phyloP scores from a whole-genome alignment of 2,329 filamentous ascomycete genomes.

The Plectosphaerella sp. region DNA sequence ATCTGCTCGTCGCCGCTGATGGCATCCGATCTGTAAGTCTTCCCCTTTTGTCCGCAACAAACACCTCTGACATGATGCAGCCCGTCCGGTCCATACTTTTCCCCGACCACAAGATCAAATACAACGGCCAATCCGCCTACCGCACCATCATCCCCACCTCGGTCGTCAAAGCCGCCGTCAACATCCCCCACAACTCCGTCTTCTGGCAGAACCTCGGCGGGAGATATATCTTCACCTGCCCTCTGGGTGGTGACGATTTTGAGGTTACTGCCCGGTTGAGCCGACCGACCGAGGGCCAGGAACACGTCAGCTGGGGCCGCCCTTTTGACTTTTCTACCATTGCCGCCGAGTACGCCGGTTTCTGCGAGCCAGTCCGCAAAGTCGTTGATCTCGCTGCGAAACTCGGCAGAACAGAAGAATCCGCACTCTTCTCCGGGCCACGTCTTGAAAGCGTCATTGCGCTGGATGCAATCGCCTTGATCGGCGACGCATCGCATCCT shows the following conservation, averaged over 20 bases:
- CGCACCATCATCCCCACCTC: slow-evolving; percentile 22
- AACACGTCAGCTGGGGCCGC: slow-evolving; percentile 24
- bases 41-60: background rate
- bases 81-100: slow-evolving; percentile 35
- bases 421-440: slow-evolving; percentile 22
- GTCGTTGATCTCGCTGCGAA: slow-evolving; percentile 20
- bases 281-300: slow-evolving; percentile 15
- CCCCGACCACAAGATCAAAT: slow-evolving; percentile 36
- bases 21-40: slow-evolving; percentile 43
- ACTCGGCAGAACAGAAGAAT: slow-evolving; percentile 18
- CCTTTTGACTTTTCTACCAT: slow-evolving; percentile 14
- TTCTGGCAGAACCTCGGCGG: slow-evolving; percentile 26
- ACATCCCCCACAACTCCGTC: slow-evolving; percentile 19
- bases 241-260: slow-evolving; percentile 25
- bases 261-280: slow-evolving; percentile 23
- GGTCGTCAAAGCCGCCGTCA: slow-evolving; percentile 19
- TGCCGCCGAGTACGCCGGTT: slow-evolving; percentile 19
- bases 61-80: slow-evolving; percentile 30
- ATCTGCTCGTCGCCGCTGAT: slow-evolving; percentile 47
- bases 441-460: slow-evolving; percentile 20
- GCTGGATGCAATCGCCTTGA: slow-evolving; percentile 32
- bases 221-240: slow-evolving; percentile 26
- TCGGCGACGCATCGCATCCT: slow-evolving; percentile 52
- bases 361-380: slow-evolving; percentile 22
- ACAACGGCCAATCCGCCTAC: slow-evolving; percentile 31